Evolutionary conservation across 768 basidiomycete genomes (phyloP), one percentile per base, ranked within the genome.

Genomic region (Boletus reticuloceps): DNA sequence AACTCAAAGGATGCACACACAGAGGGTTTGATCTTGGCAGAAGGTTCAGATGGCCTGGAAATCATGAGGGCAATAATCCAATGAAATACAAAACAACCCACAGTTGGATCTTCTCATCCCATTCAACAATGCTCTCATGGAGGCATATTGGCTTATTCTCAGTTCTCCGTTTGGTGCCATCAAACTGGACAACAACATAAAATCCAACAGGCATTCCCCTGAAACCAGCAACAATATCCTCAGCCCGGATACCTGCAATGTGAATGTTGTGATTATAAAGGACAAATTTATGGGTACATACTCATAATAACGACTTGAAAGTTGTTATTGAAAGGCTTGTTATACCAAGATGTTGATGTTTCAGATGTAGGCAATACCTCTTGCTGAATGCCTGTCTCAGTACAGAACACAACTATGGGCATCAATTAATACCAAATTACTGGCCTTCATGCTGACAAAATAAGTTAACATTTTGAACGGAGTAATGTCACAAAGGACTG

Each of bases 141-240:
- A 51, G 14, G 6, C 8, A 8, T 9, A 20, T 20, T 8, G 41
- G 27, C 16, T 50, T 44, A n/a, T 31, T 43, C 2, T 43, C 2
- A 14, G 47, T 54, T 19, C 32, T 12, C 7, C 20, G 14, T 37
- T n/a, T 22, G 3, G 1, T 22, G 1, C 27, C 20, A 22, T 16
- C n/a, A 14, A 29, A 37, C 2, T 50, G 14, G 3, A 54, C 34
- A 1, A 22, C 32, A 14, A 61, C 42, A 38, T 49, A 56, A 19
- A 63, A 54, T 6, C 62, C 62, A 4, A 49, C 25, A 6, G 61
- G 62, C 7, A 56, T 47, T 2, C 45, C 48, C 2, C 13, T 27
- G 14, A 56, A 36, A 49, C 54, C 54, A 27, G 22, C 22, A 11
- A n/a, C 4, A 13, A 60, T 16, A 46, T 54, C 25, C 7, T 50